Base-by-base conservation (phyloP, 129 eudicot species). In the Glebionis coronaria region DNA sequence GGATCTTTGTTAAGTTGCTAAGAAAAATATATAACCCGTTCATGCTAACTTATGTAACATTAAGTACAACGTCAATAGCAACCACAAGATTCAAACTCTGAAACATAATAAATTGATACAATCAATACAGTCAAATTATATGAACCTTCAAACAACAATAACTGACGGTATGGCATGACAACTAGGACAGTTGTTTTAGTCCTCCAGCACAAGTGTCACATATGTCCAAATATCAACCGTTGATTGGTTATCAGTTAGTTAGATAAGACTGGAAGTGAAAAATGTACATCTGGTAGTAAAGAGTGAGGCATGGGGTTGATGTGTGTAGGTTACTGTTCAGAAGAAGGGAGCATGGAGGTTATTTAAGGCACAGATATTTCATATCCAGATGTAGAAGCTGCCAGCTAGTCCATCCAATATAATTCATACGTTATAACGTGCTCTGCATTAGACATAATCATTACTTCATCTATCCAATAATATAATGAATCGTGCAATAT, bases 391-490 rank as follows among this genome's bases (percentile, higher is more conserved):
- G 63, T 62, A 68, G 35, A 5, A 38, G 63, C 4, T 68, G 75
- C 60, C 75, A 71, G 68, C 75, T 59, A 60, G 45, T 27, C 66
- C 27, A 57, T 44, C 18, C 40, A 11, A 31, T 53, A 20, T 68
- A 50, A 15, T 20, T 54, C 21, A 55, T 28, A 18, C 20, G n/a
- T 51, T 51, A 31, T 40, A 68, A 56, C 46, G 28, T 53, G 28
- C 69, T 23, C 78, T 73, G 78, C 71, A 65, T 27, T 56, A 55
- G 66, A 65, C 55, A 72, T 73, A 72, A 65, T 67, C 66, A 44
- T 73, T 15, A 53, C 29, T 53, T 65, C 50, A 31, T 10, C 56
- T 53, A 20, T 65, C 51, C 75, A 70, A 70, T 59, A 40, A 69
- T 68, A 51, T 14, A 47, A 28, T 3, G 9, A 28, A 20, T 18